Base-by-base conservation (phyloP, 2,329 filamentous ascomycete genomes). In the Colletotrichum caudatum region DNA sequence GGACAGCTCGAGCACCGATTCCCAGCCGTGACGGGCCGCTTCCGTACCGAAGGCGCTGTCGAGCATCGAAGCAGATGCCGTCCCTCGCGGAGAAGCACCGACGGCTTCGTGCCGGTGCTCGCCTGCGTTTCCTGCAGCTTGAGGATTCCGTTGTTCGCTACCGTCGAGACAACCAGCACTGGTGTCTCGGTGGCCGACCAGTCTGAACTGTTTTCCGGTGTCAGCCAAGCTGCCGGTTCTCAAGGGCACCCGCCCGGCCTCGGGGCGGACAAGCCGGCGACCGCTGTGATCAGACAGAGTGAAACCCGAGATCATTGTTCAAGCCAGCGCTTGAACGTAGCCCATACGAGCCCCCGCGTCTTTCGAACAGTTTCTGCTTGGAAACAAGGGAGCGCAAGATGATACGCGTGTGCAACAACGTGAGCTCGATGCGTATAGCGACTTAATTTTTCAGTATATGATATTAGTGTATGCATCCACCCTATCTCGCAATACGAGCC, bases 11-110 rank as follows among this genome's bases (percentile, higher is more conserved):
- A 79, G 78, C 65, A 50, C 66, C 4, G 81, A 83, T 67, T 68
- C 61, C 0, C 68, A 82, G 7, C 77, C 74, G 33, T 74, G 74
- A 6, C 69, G 80, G 56, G 37, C 77, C 62, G 77, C 76, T 11
- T 67, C 74, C 16, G 60, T 82, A 37, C 61, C 82, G 7, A 74
- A 75, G n/a, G 73, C 74, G 6, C 66, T 82, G 26, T 18, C 39
- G 4, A 50, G 48, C 11, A 68, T 71, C 6, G 64, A 71, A 35
- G 50, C 33, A 7, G 57, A 63, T 29, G 64, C 50, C 16, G 54
- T 29, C 12, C 29, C 9, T 39, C 33, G 16, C 5, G 14, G n/a
- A n/a, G 29, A 29, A 7, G 18, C 9, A 20, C n/a, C 39, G 16
- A 14, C 18, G 14, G 51, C 23, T 18, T 14, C 20, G 7, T 1